Conservation (phyloP, 768 basidiomycete species). For the Epithele typhae region DNA sequence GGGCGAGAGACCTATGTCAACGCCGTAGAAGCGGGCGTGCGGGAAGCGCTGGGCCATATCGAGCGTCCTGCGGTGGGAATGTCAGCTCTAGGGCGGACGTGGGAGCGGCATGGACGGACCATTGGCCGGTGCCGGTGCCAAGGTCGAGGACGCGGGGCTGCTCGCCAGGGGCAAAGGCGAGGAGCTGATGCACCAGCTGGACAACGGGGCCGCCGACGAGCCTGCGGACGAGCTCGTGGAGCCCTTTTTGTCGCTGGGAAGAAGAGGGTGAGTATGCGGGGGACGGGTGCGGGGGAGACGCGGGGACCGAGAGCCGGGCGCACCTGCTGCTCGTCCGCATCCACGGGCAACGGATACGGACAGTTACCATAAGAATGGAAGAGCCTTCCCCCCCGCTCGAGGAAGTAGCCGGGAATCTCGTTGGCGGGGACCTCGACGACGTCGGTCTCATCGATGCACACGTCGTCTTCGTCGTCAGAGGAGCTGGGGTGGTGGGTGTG, state of each 20-base stretch:
- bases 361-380: conserved; percentile 61
- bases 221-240: conserved; percentile 45
- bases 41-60: conserved; percentile 70
- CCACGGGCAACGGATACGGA: conserved; percentile 72
- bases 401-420: conserved; percentile 60
- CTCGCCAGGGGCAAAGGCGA: conserved; percentile 37
- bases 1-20: conserved; percentile 66
- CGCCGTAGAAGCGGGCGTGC: conserved; percentile 58
- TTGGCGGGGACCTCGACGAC: conserved; percentile 43
- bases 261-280: no score
- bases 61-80: conserved; percentile 47
- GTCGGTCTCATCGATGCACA: conserved; percentile 39
- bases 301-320: background rate
- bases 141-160: conserved; percentile 61
- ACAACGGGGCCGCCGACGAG: conserved; percentile 55
- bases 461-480: conserved; percentile 31
- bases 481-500: conserved; percentile 1
- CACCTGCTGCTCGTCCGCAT: conserved; percentile 66
- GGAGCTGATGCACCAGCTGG: conserved; percentile 52
- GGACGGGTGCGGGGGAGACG: background rate
- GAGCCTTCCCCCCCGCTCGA: conserved; percentile 53
- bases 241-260: conserved; percentile 48
- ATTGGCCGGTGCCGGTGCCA: conserved; percentile 72
- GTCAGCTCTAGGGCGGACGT: background rate
- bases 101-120: conserved; percentile 35